Percentiles rank a stretch among this genome's conserved stretches.
Evolutionary conservation across 2,329 filamentous ascomycete genomes (phyloP).

Genomic region (Sarocladium brachiariae): DNA sequence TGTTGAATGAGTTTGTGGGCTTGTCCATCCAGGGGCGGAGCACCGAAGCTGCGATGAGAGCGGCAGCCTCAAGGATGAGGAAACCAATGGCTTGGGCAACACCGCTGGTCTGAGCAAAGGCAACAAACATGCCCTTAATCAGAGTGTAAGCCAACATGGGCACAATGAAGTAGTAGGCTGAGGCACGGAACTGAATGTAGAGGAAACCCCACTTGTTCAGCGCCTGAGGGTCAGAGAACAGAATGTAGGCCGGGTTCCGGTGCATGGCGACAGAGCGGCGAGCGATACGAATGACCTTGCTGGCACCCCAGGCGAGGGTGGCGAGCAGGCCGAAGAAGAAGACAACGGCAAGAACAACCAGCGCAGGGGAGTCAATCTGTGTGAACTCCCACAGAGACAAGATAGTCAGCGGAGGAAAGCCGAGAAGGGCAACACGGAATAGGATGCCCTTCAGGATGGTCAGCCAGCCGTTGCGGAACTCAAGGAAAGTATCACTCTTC

Average conservation of each 20-base stretch:
- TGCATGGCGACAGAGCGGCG: conserved; percentile 85
- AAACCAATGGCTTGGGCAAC: conserved; percentile 75
- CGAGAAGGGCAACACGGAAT: conserved; percentile 83
- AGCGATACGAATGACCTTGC: conserved; percentile 84
- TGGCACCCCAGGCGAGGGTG: conserved; percentile 77
- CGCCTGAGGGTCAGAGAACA: conserved; percentile 89
- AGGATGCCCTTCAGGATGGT: conserved; percentile 90
- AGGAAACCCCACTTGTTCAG: conserved; percentile 98
- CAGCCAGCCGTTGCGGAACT: conserved; percentile 92
- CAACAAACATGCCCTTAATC: conserved; percentile 86
- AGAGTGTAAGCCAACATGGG: conserved; percentile 71
- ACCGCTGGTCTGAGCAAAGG: conserved; percentile 64
- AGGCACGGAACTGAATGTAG: conserved; percentile 93
- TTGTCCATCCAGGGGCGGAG: conserved; percentile 98
- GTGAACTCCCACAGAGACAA: conserved; percentile 94
- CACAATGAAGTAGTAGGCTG: conserved; percentile 91
- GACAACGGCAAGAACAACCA: conserved; percentile 80
- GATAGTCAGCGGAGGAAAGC: conserved; percentile 84
- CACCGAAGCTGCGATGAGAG: conserved; percentile 71
- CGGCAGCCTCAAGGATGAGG: conserved; percentile 72
- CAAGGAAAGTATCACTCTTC: conserved; percentile 77
- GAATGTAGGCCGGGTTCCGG: conserved; percentile 93
- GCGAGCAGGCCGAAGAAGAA: conserved; percentile 76
- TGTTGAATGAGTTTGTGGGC: conserved; percentile 95
- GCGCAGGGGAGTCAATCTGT: conserved; percentile 72